Conservation (phyloP, 352 stramenopile species). For the Chrysophaeum taylorii region DNA sequence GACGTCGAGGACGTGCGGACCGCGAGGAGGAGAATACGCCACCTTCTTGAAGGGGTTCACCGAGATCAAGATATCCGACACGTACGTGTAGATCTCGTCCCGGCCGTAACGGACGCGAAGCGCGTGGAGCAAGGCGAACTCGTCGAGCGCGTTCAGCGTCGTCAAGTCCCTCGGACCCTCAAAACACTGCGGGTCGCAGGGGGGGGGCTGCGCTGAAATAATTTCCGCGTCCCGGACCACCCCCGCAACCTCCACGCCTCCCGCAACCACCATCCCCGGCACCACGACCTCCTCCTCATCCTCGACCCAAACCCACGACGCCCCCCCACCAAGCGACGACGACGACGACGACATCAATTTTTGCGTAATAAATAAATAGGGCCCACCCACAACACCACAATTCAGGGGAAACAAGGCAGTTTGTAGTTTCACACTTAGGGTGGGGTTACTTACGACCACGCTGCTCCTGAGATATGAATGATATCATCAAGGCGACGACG, state of each 20-base stretch:
- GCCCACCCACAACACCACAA: too few species aligned
- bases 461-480: too few species aligned
- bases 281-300: slow-evolving; percentile 31
- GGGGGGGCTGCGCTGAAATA: too few species aligned
- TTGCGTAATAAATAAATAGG: too few species aligned
- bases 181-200: slow-evolving; percentile 31
- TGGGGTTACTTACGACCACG: too few species aligned
- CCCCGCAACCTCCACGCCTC: slow-evolving; percentile 26
- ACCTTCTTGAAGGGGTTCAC: slow-evolving; percentile 94
- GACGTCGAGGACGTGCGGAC: too few species aligned
- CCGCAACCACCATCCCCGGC: slow-evolving; percentile 26
- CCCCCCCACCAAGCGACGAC: too few species aligned
- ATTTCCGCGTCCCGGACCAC: slow-evolving; percentile 25
- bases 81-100: slow-evolving; percentile 81
- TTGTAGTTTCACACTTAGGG: too few species aligned
- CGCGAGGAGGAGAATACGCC: too few species aligned
- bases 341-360: too few species aligned
- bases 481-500: too few species aligned
- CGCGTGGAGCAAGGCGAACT: slow-evolving; percentile 53
- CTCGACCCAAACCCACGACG: slow-evolving; percentile 36
- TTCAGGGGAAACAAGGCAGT: too few species aligned
- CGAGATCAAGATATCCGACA: slow-evolving; percentile 84
- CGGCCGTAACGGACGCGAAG: slow-evolving; percentile 48
- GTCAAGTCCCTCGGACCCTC: slow-evolving; percentile 32
- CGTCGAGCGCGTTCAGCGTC: slow-evolving; percentile 43